These are phyloP conservation scores for Gastrolobium bilobum DNA, from an alignment of 306 rosid genomes.

Conservation along the genomic window DNA sequence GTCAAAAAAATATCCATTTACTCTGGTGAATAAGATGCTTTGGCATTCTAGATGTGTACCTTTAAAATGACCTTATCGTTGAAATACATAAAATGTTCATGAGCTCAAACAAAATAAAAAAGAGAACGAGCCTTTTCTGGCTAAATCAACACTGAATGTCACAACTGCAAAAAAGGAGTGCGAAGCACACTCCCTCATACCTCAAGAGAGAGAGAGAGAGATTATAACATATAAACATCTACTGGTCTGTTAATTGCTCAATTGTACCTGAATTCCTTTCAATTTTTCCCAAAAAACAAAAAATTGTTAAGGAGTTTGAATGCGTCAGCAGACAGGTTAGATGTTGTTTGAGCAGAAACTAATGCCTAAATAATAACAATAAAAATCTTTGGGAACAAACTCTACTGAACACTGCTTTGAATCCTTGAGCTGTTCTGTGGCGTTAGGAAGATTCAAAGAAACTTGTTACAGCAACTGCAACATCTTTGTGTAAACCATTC, in stretches of 20 bases:
- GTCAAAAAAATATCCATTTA: too few species aligned
- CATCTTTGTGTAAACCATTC: slow-evolving; percentile 72
- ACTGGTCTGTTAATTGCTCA: neutral
- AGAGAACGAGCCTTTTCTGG: neutral
- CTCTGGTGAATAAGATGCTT: neutral
- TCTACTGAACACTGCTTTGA: slow-evolving; percentile 28
- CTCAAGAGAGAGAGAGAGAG: neutral
- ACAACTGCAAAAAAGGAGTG: neutral
- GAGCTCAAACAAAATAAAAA: too few species aligned
- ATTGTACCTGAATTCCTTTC: neutral
- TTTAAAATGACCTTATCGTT: neutral
- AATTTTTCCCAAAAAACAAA: neutral
- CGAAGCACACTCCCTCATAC: too few species aligned
- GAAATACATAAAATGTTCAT: too few species aligned
- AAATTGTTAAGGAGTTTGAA: neutral
- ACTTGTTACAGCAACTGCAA: slow-evolving; percentile 61
- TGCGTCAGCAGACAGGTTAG: slow-evolving; percentile 1
- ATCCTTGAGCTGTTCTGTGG: slow-evolving; percentile 11
- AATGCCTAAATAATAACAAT: slow-evolving; percentile 19
- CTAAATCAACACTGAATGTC: neutral
- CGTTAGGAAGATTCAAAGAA: slow-evolving; percentile 42
- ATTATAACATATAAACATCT: neutral
- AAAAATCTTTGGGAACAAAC: neutral
- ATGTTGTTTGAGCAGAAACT: neutral
- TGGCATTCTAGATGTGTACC: neutral